Evolutionary conservation across 257 asterid species (phyloP).

Genomic region (Nicotiana paniculata): DNA sequence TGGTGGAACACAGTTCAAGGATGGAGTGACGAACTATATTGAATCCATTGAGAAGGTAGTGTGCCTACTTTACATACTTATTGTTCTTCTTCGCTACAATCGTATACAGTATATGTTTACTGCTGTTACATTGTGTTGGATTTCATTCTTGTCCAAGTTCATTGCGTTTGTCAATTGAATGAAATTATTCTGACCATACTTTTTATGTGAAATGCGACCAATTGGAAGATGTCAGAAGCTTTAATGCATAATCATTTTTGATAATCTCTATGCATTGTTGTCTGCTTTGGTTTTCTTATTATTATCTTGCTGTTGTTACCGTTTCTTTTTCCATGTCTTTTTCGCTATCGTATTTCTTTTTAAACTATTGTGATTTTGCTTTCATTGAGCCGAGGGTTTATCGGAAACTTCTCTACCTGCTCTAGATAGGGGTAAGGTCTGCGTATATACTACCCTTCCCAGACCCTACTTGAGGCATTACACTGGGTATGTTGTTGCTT

Average conservation of each 20-base stretch:
- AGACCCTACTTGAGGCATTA: no score
- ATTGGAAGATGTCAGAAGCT: neutral
- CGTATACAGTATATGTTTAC: neutral
- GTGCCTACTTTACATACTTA: neutral
- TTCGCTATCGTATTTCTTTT: no score
- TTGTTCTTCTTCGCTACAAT: neutral
- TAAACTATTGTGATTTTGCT: no score
- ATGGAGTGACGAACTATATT: conserved; percentile 61
- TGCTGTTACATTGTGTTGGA: neutral
- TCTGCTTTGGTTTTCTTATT: neutral
- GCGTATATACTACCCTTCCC: no score
- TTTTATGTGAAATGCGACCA: neutral
- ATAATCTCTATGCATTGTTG: neutral
- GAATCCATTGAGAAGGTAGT: conserved; percentile 47
- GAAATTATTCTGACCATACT: neutral
- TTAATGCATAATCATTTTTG: neutral
- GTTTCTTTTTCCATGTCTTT: no score
- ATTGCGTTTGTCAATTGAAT: neutral
- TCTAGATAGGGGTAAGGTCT: no score
- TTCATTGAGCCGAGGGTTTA: no score
- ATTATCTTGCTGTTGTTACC: no score
- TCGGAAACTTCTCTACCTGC: no score
- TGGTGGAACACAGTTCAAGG: conserved; percentile 90
- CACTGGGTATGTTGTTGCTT: no score
- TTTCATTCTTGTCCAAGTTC: neutral